These are phyloP conservation scores for Phoma sp. DNA, from an alignment of 2,329 filamentous ascomycete genomes.

Conservation along the genomic window DNA sequence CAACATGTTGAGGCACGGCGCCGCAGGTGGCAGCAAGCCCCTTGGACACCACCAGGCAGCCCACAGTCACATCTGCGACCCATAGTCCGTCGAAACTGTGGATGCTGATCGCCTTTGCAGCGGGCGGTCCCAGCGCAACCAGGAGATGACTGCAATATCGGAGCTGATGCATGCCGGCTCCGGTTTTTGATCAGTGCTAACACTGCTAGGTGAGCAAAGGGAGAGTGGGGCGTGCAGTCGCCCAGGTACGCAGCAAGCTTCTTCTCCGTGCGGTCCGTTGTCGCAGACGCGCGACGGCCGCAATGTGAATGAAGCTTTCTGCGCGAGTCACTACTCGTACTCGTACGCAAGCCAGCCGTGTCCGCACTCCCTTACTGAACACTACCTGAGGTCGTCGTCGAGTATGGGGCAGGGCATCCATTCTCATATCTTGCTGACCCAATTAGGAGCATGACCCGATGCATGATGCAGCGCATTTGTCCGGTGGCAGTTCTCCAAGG, in stretches of 20 bases:
- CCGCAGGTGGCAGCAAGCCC: constrained; percentile 1
- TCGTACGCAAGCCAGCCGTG: constrained; percentile 3
- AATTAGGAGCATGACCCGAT: constrained; percentile 41
- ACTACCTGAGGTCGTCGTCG: constrained; percentile 31
- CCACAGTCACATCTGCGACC: background rate
- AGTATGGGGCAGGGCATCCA: constrained; percentile 39
- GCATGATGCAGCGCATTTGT: constrained; percentile 36
- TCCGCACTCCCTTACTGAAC: constrained; percentile 27
- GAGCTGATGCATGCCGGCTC: constrained; percentile 26
- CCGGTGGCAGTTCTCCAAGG: constrained; percentile 28
- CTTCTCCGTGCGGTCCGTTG: constrained; percentile 17
- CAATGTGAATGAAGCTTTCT: constrained; percentile 12
- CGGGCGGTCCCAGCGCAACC: constrained; percentile 23
- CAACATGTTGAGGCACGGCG: constrained; percentile 11
- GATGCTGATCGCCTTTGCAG: constrained; percentile 44
- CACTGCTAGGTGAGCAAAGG: constrained; percentile 23
- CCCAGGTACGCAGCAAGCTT: background rate
- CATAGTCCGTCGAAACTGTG: constrained; percentile 6
- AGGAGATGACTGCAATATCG: constrained; percentile 25
- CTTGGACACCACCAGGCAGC: background rate
- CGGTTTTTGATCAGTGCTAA: constrained; percentile 2
- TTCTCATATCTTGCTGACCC: constrained; percentile 28
- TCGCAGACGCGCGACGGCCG: constrained; percentile 21
- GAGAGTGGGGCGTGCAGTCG: constrained; percentile 25
- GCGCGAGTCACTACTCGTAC: constrained; percentile 3